A percentile compares a stretch with the other conserved stretches of the same genome.
Conservation (phyloP, 192 early-diverging fungal species). For the Paraglomus occultum region DNA sequence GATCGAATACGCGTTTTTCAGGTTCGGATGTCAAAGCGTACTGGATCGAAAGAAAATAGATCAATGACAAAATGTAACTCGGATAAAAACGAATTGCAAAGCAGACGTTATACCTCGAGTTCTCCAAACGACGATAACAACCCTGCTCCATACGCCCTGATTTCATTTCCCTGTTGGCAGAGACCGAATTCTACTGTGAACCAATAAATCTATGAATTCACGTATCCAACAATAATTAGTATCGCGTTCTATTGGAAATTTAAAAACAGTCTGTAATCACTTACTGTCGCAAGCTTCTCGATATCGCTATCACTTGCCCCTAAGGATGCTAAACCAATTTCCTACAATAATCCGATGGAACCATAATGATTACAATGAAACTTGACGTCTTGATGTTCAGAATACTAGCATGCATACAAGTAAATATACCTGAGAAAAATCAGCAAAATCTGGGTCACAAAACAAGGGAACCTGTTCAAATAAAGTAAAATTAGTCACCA, state of each 20-base stretch:
- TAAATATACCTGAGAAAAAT: slow-evolving; percentile 80
- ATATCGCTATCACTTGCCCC: slow-evolving; percentile 92
- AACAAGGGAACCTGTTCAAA: slow-evolving; percentile 53
- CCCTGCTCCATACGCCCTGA: slow-evolving; percentile 91
- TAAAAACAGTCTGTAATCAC: not conserved
- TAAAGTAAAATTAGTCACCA: not conserved
- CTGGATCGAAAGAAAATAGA: not conserved
- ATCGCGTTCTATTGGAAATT: not conserved
- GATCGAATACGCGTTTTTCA: slow-evolving; percentile 80
- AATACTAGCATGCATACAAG: no score
- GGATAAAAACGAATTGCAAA: not conserved
- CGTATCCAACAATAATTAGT: slow-evolving; percentile 7
- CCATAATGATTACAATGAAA: no score
- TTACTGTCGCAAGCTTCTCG: slow-evolving; percentile 76
- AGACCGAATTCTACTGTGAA: slow-evolving; percentile 96
- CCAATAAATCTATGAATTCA: slow-evolving; percentile 63
- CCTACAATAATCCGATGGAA: no score
- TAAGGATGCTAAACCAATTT: slow-evolving; percentile 90
- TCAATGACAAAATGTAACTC: not conserved
- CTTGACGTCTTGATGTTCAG: no score
- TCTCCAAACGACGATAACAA: slow-evolving; percentile 94
- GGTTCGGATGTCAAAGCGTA: slow-evolving; percentile 82
- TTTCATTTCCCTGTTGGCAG: slow-evolving; percentile 64
- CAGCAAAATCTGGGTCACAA: slow-evolving; percentile 87
- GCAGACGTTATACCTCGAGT: slow-evolving; percentile 53